Percentiles rank a stretch among this genome's conserved stretches.
Conservation (phyloP, 1,284 basidiomycete species). For the Neolentinus lepideus region DNA sequence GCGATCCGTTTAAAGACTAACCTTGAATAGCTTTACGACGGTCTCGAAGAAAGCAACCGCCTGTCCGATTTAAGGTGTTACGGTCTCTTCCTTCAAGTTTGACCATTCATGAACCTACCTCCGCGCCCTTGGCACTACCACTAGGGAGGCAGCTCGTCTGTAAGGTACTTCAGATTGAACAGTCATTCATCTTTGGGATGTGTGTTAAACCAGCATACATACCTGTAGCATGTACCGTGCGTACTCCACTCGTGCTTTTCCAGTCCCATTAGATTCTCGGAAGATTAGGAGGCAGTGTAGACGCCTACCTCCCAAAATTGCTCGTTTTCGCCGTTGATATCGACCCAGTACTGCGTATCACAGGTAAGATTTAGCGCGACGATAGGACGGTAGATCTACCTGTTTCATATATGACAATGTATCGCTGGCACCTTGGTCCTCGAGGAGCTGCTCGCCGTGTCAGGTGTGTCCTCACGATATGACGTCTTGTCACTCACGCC, state of each 20-base stretch:
- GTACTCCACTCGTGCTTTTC: conserved; percentile 57
- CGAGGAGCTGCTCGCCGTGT: conserved; percentile 43
- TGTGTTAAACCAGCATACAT: not conserved
- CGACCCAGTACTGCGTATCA: conserved; percentile 50
- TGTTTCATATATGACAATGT: conserved; percentile 64
- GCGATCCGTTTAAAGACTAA: conserved; percentile 14
- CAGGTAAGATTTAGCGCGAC: not conserved
- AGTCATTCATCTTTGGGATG: conserved; percentile 5
- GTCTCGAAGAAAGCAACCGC: conserved; percentile 70
- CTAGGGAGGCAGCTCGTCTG: conserved; percentile 49
- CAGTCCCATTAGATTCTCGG: conserved; percentile 4
- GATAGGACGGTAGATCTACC: conserved; percentile 19
- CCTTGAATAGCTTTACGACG: conserved; percentile 60
- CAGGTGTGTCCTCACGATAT: not conserved
- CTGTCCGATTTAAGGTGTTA: conserved; percentile 20
- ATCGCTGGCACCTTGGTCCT: conserved; percentile 46
- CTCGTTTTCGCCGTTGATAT: conserved; percentile 54
- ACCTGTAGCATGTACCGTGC: conserved; percentile 71
- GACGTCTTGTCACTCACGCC: conserved; percentile 26
- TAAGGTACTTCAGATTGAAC: conserved; percentile 43
- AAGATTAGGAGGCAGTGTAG: not conserved
- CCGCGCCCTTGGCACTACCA: conserved; percentile 50
- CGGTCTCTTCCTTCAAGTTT: too few species aligned
- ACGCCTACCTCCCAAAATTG: conserved; percentile 60
- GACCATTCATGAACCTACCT: conserved; percentile 26